These are phyloP conservation scores for Chalciporus piperatus DNA, from an alignment of 768 basidiomycete genomes.

Conservation along the genomic window DNA sequence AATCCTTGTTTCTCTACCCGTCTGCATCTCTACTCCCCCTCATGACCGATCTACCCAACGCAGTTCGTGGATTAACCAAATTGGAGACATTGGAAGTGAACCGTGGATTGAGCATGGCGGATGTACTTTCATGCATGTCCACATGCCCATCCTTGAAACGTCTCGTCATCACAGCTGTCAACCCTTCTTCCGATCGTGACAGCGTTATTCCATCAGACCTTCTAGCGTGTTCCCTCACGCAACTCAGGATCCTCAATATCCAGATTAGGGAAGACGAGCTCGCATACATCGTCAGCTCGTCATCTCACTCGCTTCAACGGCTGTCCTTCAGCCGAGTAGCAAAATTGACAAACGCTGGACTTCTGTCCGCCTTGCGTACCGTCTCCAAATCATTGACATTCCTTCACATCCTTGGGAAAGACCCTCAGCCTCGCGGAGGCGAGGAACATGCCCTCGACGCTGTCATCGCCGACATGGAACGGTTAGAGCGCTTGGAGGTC, in stretches of 20 bases:
- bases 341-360: constrained; percentile 4
- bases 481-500: not conserved
- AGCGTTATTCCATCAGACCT: not conserved
- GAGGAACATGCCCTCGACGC: constrained; percentile 9
- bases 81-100: not conserved
- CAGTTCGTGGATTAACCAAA: not conserved
- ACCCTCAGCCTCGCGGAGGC: not conserved
- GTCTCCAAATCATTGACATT: constrained; percentile 1
- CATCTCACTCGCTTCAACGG: constrained; percentile 4
- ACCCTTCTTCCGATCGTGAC: not conserved
- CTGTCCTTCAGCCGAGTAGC: not conserved
- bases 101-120: constrained; percentile 1
- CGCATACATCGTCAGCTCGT: constrained; percentile 1
- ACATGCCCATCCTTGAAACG: constrained; percentile 10
- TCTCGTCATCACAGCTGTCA: not conserved
- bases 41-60: not conserved
- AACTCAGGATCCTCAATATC: not conserved
- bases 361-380: not conserved
- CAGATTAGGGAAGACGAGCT: constrained; percentile 12
- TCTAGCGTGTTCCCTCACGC: constrained; percentile 1
- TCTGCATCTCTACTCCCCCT: not conserved
- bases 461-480: not conserved
- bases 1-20: not conserved
- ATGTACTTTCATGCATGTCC: constrained; percentile 1
- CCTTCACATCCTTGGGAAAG: not conserved